phyloP scores from a whole-genome alignment of 2,329 filamentous ascomycete genomes.

The Westerdykella ornata region DNA sequence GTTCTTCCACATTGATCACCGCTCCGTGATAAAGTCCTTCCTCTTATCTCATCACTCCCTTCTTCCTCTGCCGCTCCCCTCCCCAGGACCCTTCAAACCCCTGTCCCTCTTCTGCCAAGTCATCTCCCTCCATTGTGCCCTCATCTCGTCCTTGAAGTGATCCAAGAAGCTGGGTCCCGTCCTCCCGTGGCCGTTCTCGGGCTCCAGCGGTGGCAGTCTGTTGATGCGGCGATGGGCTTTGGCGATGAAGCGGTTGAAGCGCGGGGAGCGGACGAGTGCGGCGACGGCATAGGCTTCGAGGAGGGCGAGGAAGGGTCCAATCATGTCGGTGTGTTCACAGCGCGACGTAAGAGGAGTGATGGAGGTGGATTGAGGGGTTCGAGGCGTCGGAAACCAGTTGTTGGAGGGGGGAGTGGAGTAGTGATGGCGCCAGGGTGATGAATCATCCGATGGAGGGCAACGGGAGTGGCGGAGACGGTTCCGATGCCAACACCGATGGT shows the following conservation, averaged over 20 bases:
- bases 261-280: slow-evolving; percentile 48
- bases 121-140: slow-evolving; percentile 39
- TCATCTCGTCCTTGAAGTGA: slow-evolving; percentile 51
- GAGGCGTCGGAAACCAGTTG: too few species aligned
- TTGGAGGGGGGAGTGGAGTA: too few species aligned
- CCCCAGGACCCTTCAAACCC: too few species aligned
- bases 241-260: slow-evolving; percentile 50
- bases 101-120: slow-evolving; percentile 30
- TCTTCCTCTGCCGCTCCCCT: too few species aligned
- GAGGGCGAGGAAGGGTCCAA: too few species aligned
- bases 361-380: too few species aligned
- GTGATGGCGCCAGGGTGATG: not conserved
- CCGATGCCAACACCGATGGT: too few species aligned
- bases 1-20: too few species aligned
- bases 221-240: slow-evolving; percentile 45
- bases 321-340: slow-evolving; percentile 3
- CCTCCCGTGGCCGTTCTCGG: slow-evolving; percentile 34
- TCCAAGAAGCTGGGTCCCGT: slow-evolving; percentile 40
- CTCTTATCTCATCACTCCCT: too few species aligned
- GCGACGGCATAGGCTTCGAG: not conserved
- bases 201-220: slow-evolving; percentile 39
- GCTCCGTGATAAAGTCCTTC: too few species aligned
- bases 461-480: not conserved
- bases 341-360: not conserved
- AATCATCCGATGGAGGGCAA: not conserved